Base-by-base conservation (phyloP, 1,284 basidiomycete species). In the Apiotrichum laibachii region DNA sequence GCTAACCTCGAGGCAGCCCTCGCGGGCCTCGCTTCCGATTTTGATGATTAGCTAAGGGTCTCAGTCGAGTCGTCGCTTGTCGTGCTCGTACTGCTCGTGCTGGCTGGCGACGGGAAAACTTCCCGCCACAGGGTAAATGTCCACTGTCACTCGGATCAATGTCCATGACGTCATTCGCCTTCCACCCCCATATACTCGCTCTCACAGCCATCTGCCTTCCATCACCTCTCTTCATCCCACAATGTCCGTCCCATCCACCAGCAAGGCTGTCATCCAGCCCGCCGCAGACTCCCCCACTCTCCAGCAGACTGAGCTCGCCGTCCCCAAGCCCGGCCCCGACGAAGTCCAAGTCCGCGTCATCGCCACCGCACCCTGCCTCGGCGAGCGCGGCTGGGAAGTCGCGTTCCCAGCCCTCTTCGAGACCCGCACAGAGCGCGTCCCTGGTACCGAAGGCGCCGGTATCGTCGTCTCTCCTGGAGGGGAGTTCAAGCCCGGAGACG, bases 401-500 rank as follows among this genome's bases (percentile, higher is more conserved):
- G 8, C 15, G 31, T 53, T 13, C 33, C 42, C 51, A 10, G 31
- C 33, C 42, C 40, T 53, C 11, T 53, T 44, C 26, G 26, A 26
- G 6, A 16, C 51, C 13, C 12, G 42, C 19, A 16, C 22, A 3
- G 26, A 22, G 34, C 57, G 61, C 49, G 50, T 63, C n/a, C 61
- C 55, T 13, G 61, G 61, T 6, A 60, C 61, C 2, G 61, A 63
- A 51, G 57, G 61, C 18, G 58, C 61, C 7, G 61, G 61, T 16
- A 42, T 57, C 19, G 45, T 63, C 26, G 46, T 42, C 16, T 52
- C 55, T 2, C 16, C 31, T 31, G n/a, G 15, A 0, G 35, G 51
- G 9, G 8, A 15, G 9, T 57, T 57, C 42, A 50, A 52, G 26
- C 11, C 18, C 3, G 61, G 61, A 46, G 55, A 63, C 49, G 50